Evolutionary conservation across 352 stramenopile genomes (phyloP), one percentile per base, ranked within the genome.

Genomic region (Globisporangium orthogonon): DNA sequence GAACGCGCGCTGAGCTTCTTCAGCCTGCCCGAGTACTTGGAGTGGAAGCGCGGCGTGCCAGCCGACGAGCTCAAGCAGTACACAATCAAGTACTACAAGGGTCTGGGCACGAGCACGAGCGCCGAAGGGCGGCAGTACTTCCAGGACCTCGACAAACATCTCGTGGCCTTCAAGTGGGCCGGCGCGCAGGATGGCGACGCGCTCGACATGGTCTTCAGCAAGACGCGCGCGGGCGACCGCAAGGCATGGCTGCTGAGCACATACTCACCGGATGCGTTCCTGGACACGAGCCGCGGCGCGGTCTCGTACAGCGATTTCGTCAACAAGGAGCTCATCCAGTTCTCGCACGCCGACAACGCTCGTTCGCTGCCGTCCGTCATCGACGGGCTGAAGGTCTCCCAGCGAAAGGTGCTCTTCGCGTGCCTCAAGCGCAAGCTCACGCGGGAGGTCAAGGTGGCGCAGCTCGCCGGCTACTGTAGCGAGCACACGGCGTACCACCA

Each of bases 31-130:
- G 87, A 99, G 70, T 99, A 98, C 70, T 83, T 98, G 44, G 73
- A 86, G 35, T 99, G 96, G 96, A 98, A 97, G 37, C 90, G 87
- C 23, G 68, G 67, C 65, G 31, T 82, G 23, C 46, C 67, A 0
- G 43, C 52, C 0, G 65, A 73, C 3, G 73, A 84, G 3, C 58
- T 84, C 13, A 97, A 98, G 56, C 88, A 96, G 56, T 99, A 88
- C 81, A 90, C 70, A 10, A 98, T 99, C 68, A 99, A 99, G 74
- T 99, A 99, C 76, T 99, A 99, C 80, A 99, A 99, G 66, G 97
- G 97, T 75, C 83, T 99, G 9, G 97, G 97, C 58, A 99, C 97
- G 4, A 98, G 89, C 56, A 99, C 97, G 10, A 97, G 98, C 54
- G 67, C 68, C 23, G 93, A 98, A 69, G 97, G 96, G 17, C 98